These are phyloP conservation scores for Malbranchea zuffiana DNA, from an alignment of 2,329 filamentous ascomycete species.

Conservation along the genomic window DNA sequence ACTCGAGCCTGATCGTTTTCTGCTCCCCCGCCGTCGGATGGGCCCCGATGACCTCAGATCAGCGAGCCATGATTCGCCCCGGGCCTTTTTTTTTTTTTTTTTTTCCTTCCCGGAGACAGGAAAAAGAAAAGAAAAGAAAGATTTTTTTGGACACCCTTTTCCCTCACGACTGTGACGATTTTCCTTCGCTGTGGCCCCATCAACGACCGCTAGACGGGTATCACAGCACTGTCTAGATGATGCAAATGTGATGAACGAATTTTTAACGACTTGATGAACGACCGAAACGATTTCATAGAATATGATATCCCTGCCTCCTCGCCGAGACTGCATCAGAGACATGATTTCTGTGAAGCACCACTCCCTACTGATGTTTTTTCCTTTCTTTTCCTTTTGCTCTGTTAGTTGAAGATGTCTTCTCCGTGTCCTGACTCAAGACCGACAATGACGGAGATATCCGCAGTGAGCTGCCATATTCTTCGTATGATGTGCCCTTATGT, in stretches of 20 bases:
- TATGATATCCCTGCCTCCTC: conserved; percentile 12
- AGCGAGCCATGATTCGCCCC: too few species aligned
- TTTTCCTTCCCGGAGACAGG: too few species aligned
- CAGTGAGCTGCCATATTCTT: too few species aligned
- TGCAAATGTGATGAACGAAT: conserved; percentile 4
- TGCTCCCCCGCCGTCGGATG: too few species aligned
- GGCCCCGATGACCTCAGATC: too few species aligned
- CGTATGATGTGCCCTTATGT: too few species aligned
- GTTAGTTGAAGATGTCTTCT: too few species aligned
- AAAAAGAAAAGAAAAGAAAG: conserved; percentile 1
- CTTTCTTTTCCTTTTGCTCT: neutral
- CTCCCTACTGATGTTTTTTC: conserved; percentile 1
- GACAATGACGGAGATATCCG: too few species aligned
- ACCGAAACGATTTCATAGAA: conserved; percentile 10
- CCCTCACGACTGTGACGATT: neutral
- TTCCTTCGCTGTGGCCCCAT: neutral
- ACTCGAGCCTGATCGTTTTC: conserved; percentile 1
- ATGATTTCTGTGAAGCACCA: neutral
- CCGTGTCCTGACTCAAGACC: neutral
- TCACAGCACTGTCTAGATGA: conserved; percentile 9
- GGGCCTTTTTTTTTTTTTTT: too few species aligned
- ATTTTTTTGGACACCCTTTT: neutral
- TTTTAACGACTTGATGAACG: conserved; percentile 10
- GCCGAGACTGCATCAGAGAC: conserved; percentile 8
- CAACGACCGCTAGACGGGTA: conserved; percentile 7